phyloP scores from a whole-genome alignment of 108 stramenopile species.

The Discostella pseudostelligera region DNA sequence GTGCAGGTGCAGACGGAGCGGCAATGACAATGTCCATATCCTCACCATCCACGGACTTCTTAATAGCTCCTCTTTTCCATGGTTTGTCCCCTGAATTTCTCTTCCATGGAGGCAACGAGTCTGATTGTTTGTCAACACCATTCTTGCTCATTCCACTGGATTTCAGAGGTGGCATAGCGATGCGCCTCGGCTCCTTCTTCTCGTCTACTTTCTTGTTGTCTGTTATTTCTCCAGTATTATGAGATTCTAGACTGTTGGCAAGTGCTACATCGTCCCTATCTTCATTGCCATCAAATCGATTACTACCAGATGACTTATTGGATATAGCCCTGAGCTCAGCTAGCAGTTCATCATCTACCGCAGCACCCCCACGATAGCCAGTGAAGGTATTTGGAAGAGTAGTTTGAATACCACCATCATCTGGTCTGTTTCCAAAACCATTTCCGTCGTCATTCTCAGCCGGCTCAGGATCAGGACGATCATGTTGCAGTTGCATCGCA shows the following conservation, averaged over 20 bases:
- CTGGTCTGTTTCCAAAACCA: constrained; percentile 5
- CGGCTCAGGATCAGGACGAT: constrained; percentile 4
- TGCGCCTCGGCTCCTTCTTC: background rate
- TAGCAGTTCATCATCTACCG: constrained; percentile 60
- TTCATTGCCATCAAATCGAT: constrained; percentile 36
- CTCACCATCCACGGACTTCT: constrained; percentile 1
- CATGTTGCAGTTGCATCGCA: background rate
- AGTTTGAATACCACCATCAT: constrained; percentile 38
- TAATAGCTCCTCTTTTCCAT: constrained; percentile 15
- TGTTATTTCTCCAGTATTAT: background rate
- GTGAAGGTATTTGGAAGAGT: constrained; percentile 52
- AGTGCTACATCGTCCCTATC: background rate
- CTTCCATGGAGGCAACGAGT: too few relatives aligned
- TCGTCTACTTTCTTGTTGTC: constrained; percentile 8
- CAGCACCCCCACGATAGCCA: constrained; percentile 73
- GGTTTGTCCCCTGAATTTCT: too few relatives aligned
- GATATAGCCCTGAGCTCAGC: constrained; percentile 60
- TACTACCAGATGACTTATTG: constrained; percentile 27
- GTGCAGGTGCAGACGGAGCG: background rate
- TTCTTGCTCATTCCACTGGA: constrained; percentile 1
- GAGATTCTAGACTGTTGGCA: background rate
- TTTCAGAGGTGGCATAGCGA: constrained; percentile 8
- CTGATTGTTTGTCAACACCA: background rate
- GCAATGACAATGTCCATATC: background rate
- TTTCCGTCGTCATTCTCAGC: background rate